These are phyloP conservation scores for Trichosporon ovoides DNA, from an alignment of 1,284 basidiomycete genomes.

Conservation along the genomic window DNA sequence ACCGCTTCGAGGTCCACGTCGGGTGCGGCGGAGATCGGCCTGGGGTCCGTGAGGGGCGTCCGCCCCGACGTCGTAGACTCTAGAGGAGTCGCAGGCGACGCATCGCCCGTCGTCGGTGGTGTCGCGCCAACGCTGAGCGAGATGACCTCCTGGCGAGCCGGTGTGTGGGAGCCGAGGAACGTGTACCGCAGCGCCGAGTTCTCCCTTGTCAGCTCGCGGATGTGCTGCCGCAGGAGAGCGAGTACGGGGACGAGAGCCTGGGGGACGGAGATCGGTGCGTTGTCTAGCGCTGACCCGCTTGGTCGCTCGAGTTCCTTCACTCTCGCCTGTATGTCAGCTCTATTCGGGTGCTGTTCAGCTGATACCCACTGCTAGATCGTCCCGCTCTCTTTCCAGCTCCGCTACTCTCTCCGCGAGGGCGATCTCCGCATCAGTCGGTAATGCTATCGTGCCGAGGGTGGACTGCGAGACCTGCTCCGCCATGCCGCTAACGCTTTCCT, in stretches of 20 bases:
- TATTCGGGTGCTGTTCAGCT: background rate
- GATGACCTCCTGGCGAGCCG: background rate
- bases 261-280: conserved; percentile 25
- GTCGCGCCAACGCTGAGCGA: conserved; percentile 18
- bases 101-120: conserved; percentile 5
- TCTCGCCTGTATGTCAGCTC: background rate
- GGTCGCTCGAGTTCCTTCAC: conserved; percentile 2
- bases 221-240: conserved; percentile 31
- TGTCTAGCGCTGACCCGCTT: background rate
- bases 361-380: conserved; percentile 27
- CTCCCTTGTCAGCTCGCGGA: conserved; percentile 36
- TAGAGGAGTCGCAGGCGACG: conserved; percentile 12
- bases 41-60: background rate
- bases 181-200: conserved; percentile 44
- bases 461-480: conserved; percentile 6
- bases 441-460: background rate
- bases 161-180: conserved; percentile 27
- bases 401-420: conserved; percentile 27
- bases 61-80: background rate
- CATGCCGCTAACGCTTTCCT: conserved; percentile 14
- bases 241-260: conserved; percentile 32
- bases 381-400: conserved; percentile 36
- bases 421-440: conserved; percentile 36
- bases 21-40: background rate
- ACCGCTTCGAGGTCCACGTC: conserved; percentile 33